These are phyloP conservation scores for Lactarius trivialis DNA, from an alignment of 768 basidiomycete genomes.

Conservation along the genomic window DNA sequence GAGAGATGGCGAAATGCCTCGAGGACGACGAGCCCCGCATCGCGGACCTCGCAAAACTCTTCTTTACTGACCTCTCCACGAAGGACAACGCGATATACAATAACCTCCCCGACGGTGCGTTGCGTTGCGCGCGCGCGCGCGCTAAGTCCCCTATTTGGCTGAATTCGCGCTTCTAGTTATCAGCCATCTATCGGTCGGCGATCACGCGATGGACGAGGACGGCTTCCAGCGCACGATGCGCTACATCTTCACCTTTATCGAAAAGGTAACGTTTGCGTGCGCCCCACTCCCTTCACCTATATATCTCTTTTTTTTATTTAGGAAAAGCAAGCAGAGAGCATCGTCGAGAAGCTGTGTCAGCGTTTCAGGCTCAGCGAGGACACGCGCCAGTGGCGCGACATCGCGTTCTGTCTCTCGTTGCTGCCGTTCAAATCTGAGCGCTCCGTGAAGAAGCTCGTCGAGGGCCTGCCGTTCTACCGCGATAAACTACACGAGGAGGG, in stretches of 20 bases:
- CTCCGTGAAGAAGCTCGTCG: constrained; percentile 93
- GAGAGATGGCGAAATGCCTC: constrained; percentile 99
- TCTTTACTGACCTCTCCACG: constrained; percentile 92
- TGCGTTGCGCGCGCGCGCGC: no score
- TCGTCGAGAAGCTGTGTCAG: constrained; percentile 97
- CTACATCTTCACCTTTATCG: constrained; percentile 95
- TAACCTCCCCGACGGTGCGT: constrained; percentile 88
- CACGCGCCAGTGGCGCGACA: constrained; percentile 94
- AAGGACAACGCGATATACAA: constrained; percentile 99
- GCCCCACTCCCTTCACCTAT: not conserved
- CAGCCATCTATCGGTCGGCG: constrained; percentile 86
- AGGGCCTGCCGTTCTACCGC: constrained; percentile 86
- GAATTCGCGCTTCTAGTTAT: constrained; percentile 51
- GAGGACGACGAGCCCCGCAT: constrained; percentile 86
- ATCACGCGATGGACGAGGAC: constrained; percentile 88
- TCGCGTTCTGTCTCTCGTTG: constrained; percentile 90
- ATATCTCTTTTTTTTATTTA: constrained; percentile 27
- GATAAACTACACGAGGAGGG: constrained; percentile 89
- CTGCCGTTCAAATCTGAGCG: constrained; percentile 96
- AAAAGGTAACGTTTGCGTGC: constrained; percentile 60
- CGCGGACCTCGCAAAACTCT: constrained; percentile 91
- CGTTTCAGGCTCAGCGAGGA: constrained; percentile 86
- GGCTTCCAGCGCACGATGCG: constrained; percentile 87
- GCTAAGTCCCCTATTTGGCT: no score
- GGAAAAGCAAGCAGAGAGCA: constrained; percentile 97